A percentile compares a stretch with the other conserved stretches of the same genome.
Evolutionary conservation across 306 rosid species (phyloP).

Genomic region (Rosa lucieae): DNA sequence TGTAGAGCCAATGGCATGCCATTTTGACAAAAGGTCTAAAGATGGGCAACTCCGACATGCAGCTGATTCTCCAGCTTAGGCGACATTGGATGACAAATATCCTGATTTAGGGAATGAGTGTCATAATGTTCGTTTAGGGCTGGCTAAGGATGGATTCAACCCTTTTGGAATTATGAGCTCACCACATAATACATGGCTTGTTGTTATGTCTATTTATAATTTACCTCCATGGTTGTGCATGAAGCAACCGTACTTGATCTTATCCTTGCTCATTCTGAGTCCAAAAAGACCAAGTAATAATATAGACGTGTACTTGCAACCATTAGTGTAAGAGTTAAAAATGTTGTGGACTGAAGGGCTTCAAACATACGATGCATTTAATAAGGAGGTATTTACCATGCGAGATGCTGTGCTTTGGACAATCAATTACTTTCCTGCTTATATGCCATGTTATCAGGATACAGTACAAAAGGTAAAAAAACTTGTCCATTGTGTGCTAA

Average conservation of each 20-base stretch:
- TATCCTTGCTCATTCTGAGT: neutral
- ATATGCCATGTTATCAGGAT: neutral
- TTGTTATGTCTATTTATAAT: neutral
- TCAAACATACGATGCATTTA: neutral
- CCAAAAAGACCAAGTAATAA: conserved; percentile 6
- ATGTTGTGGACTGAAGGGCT: neutral
- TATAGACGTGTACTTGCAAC: neutral
- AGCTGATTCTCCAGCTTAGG: no score
- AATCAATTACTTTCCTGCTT: conserved; percentile 18
- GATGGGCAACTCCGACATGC: no score
- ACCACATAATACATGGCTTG: neutral
- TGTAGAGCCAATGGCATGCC: neutral
- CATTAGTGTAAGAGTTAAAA: conserved; percentile 8
- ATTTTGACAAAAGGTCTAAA: no score
- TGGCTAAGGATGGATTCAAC: neutral
- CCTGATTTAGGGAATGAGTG: no score
- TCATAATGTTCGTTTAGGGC: no score
- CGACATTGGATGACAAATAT: no score
- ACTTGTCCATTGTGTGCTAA: no score
- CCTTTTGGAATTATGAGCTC: neutral
- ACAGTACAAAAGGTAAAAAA: neutral
- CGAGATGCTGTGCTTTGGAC: conserved; percentile 1
- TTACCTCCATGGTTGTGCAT: conserved; percentile 12
- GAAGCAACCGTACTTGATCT: conserved; percentile 8
- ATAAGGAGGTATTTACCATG: neutral